Percentiles rank a stretch among this genome's conserved stretches.
These are phyloP conservation scores for Panicum miliaceum DNA, from an alignment of 176 grass and related monocot genomes.

Conservation along the genomic window DNA sequence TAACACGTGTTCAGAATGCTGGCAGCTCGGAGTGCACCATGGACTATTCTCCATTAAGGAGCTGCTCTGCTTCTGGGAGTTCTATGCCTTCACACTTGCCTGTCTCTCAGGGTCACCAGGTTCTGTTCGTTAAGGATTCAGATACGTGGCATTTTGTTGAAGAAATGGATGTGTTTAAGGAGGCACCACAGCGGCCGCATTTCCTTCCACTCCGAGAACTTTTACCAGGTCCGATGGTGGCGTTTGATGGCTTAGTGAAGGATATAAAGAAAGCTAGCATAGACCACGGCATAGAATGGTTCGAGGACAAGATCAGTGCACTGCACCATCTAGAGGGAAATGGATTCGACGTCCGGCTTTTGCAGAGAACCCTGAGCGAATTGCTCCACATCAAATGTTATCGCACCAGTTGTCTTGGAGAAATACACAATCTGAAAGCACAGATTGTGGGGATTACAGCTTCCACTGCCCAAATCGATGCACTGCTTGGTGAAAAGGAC, in stretches of 20 bases:
- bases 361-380: constrained; percentile 35
- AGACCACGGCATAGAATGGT: constrained; percentile 30
- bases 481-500: constrained; percentile 41
- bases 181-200: constrained; percentile 61
- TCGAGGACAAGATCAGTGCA: constrained; percentile 46
- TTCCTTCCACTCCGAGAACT: constrained; percentile 55
- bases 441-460: constrained; percentile 18
- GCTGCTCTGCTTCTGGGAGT: constrained; percentile 19
- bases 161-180: constrained; percentile 43
- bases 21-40: background rate
- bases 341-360: constrained; percentile 56
- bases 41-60: constrained; percentile 4
- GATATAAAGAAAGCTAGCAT: constrained; percentile 36
- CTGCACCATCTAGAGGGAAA: constrained; percentile 49
- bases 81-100: constrained; percentile 13
- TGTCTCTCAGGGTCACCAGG: constrained; percentile 11
- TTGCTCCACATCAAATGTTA: constrained; percentile 46
- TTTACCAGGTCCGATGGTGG: constrained; percentile 51
- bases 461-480: background rate
- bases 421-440: constrained; percentile 29
- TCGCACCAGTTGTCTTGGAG: background rate
- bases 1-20: background rate
- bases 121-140: constrained; percentile 53
- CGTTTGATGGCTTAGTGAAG: constrained; percentile 51
- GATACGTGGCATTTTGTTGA: constrained; percentile 59